Evolutionary conservation across 768 basidiomycete species (phyloP).

Genomic region (Trametes maxima): DNA sequence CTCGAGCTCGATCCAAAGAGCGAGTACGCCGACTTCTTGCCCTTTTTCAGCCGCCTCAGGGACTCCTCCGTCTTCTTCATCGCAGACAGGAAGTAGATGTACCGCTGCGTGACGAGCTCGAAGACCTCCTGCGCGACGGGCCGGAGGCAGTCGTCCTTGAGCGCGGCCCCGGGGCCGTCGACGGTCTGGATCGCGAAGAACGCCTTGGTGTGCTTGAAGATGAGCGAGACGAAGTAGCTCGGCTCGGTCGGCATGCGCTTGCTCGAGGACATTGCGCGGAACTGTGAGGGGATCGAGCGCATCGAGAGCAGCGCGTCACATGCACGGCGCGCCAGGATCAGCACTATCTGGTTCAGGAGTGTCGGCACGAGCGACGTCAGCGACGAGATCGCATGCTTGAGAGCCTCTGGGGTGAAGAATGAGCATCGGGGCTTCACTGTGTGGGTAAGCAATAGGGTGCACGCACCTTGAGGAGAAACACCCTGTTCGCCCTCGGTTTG

Average conservation of each 20-base stretch:
- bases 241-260: conserved; percentile 73
- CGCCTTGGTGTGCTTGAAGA: conserved; percentile 76
- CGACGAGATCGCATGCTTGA: conserved; percentile 52
- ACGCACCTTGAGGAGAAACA: conserved; percentile 56
- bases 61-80: conserved; percentile 96
- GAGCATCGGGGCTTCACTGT: neutral
- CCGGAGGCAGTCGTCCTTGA: conserved; percentile 57
- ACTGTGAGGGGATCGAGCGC: conserved; percentile 87
- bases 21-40: conserved; percentile 77
- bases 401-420: conserved; percentile 45
- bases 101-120: conserved; percentile 70
- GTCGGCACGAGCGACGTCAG: conserved; percentile 57
- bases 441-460: neutral
- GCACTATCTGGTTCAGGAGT: conserved; percentile 63
- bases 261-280: conserved; percentile 75
- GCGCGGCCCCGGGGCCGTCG: conserved; percentile 59
- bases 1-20: conserved; percentile 64
- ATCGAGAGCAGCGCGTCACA: conserved; percentile 85
- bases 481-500: conserved; percentile 25
- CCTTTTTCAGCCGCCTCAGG: conserved; percentile 82
- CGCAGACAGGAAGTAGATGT: conserved; percentile 73
- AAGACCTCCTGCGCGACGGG: conserved; percentile 65
- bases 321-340: conserved; percentile 77
- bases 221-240: conserved; percentile 82
- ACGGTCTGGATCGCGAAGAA: conserved; percentile 67